These are phyloP conservation scores for Solanum ossicruentum DNA, from an alignment of 257 asterid species.

Conservation along the genomic window DNA sequence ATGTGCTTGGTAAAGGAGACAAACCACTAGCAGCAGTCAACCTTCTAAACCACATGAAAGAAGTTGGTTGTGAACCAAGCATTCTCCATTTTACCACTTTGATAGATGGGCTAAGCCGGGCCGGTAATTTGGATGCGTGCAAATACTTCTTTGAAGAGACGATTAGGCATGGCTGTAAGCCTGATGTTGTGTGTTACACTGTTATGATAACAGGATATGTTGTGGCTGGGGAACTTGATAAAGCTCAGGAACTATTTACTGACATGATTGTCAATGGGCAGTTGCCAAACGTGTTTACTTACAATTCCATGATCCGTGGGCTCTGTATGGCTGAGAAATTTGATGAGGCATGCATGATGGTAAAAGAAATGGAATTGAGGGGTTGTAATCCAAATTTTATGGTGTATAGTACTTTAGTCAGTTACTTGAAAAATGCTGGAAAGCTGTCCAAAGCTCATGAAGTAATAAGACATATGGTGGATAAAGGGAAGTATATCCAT, in stretches of 20 bases:
- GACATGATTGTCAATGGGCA: conserved; percentile 64
- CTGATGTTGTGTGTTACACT: conserved; percentile 87
- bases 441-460: conserved; percentile 67
- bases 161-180: conserved; percentile 51
- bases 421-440: conserved; percentile 73
- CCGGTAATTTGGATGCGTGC: conserved; percentile 82
- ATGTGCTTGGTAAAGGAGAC: conserved; percentile 72
- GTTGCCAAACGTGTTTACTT: conserved; percentile 86
- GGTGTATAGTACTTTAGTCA: conserved; percentile 81
- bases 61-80: conserved; percentile 51
- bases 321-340: conserved; percentile 64
- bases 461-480: conserved; percentile 66
- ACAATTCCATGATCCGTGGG: conserved; percentile 91
- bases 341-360: conserved; percentile 71
- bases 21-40: conserved; percentile 76
- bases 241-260: conserved; percentile 48
- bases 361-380: conserved; percentile 78
- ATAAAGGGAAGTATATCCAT: conserved; percentile 63
- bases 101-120: conserved; percentile 89
- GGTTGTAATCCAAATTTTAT: conserved; percentile 91
- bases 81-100: conserved; percentile 84
- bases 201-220: conserved; percentile 85
- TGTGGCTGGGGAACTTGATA: conserved; percentile 56
- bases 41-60: conserved; percentile 89
- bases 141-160: conserved; percentile 67